Evolutionary conservation across 352 stramenopile genomes (phyloP), one percentile per base, ranked within the genome.

Genomic region (Pythium pyrilobum): DNA sequence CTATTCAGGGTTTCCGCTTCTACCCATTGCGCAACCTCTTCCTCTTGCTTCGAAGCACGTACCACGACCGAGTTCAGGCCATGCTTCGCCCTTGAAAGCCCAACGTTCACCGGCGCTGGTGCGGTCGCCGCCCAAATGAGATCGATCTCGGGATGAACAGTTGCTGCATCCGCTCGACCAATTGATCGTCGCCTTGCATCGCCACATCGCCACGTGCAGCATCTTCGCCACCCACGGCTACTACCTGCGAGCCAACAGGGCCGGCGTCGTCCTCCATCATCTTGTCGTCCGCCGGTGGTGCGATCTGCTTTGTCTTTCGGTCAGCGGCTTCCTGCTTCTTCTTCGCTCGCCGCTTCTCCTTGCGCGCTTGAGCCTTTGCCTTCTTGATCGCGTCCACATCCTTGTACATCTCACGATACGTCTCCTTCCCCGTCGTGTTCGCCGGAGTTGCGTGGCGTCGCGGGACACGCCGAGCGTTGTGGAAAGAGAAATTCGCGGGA

Each of bases 1-100:
- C 78, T 4, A 81, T 89, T 39, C 34, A 54, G 9, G 50, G 64
- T 25, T 89, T 89, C 38, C 41, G 53, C 5, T 87, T 87, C 37
- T 57, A 43, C 11, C 36, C 54, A n/a, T 80, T 65, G 61, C 53
- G 63, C 21, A 44, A 43, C 21, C 42, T 81, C n/a, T 57, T 89
- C 16, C 42, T 82, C 12, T 67, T 61, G 1, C 56, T 87, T 40
- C 69, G 69, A 46, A 81, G 66, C 44, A 56, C 74, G 15, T 84
- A 89, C 34, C 69, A 81, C 23, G 64, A 80, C 6, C 47, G 67
- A n/a, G 56, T 81, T 21, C 27, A 25, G 6, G 24, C 38, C 18
- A 46, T 71, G 0, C 55, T 85, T 13, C 24, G 28, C 6, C 25
- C 18, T 2, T 47, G 18, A 20, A 40, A 15, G 29, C 1, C 5